Percentiles rank a stretch among this genome's conserved stretches.
Conservation (phyloP, 805 yeast genomes). For the Ogataea populi-albae region DNA sequence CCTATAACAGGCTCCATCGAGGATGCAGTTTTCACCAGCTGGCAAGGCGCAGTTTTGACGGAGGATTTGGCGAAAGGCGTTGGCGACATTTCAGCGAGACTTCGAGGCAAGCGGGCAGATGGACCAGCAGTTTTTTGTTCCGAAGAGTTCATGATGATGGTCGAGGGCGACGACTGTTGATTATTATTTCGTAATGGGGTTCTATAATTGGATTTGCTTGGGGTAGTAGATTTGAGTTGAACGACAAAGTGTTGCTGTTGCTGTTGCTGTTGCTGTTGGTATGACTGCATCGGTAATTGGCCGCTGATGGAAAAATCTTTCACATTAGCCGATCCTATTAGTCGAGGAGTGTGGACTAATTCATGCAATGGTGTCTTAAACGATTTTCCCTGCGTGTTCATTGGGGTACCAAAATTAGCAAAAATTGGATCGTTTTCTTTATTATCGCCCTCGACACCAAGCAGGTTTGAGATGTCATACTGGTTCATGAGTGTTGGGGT, state of each 20-base stretch:
- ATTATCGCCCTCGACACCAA: slow-evolving; percentile 19
- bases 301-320: slow-evolving; percentile 13
- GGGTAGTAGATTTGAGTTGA: slow-evolving; percentile 11
- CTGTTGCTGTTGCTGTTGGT: slow-evolving; percentile 4
- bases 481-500: slow-evolving; percentile 21
- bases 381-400: slow-evolving; percentile 10
- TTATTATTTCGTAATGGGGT: slow-evolving; percentile 20
- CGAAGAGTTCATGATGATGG: slow-evolving; percentile 32
- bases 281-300: slow-evolving; percentile 7
- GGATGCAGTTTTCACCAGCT: slow-evolving; percentile 26
- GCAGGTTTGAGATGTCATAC: slow-evolving; percentile 16
- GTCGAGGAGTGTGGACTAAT: slow-evolving; percentile 19
- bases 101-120: background rate
- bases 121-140: slow-evolving; percentile 19
- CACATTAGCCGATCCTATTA: slow-evolving; percentile 19
- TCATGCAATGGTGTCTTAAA: slow-evolving; percentile 25
- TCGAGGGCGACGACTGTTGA: slow-evolving; percentile 32
- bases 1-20: slow-evolving; percentile 33
- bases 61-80: slow-evolving; percentile 33
- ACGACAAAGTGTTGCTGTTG: slow-evolving; percentile 4
- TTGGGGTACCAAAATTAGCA: slow-evolving; percentile 21
- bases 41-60: slow-evolving; percentile 25
- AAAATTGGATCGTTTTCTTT: slow-evolving; percentile 24
- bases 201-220: slow-evolving; percentile 18
- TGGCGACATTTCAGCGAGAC: slow-evolving; percentile 26